These are phyloP conservation scores for Yamadazyma siamensis DNA, from an alignment of 1,139 yeast species.

Conservation along the genomic window DNA sequence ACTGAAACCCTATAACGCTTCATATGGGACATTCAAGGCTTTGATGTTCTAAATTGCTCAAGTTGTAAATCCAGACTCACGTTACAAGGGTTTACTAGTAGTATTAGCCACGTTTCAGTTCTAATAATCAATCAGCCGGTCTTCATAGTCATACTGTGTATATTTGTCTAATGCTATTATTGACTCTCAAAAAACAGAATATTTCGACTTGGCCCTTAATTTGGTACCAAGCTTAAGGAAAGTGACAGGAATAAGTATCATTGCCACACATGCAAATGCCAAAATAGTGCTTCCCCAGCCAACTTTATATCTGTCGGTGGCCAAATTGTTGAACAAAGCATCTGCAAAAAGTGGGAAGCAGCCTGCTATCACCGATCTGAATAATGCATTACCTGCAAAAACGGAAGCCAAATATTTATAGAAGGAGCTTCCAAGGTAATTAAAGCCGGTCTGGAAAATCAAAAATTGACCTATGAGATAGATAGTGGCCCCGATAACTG, in stretches of 20 bases:
- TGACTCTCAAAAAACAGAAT: conserved; percentile 24
- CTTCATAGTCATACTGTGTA: too few relatives aligned
- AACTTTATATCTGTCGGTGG: conserved; percentile 32
- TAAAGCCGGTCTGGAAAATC: conserved; percentile 32
- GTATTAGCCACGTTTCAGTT: too few relatives aligned
- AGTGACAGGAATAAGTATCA: conserved; percentile 66
- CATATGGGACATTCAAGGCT: too few relatives aligned
- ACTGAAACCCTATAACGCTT: too few relatives aligned
- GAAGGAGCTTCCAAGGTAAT: conserved; percentile 64
- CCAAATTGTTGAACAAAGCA: conserved; percentile 44
- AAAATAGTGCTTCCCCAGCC: conserved; percentile 67
- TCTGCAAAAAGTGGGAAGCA: conserved; percentile 28
- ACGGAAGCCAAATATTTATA: conserved; percentile 30
- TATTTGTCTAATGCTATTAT: too few relatives aligned
- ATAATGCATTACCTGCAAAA: conserved; percentile 27
- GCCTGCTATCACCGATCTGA: conserved; percentile 25
- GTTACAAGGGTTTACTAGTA: too few relatives aligned
- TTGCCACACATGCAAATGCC: conserved; percentile 50
- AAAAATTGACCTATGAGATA: conserved; percentile 27
- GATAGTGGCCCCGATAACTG: conserved; percentile 25
- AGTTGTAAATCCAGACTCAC: too few relatives aligned
- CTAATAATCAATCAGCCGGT: too few relatives aligned
- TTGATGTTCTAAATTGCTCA: too few relatives aligned
- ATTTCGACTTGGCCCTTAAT: conserved; percentile 47
- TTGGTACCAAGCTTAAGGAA: conserved; percentile 26